Evolutionary conservation across 2,329 filamentous ascomycete genomes (phyloP), one percentile per base, ranked within the genome.

Genomic region (Trichophyton equinum): DNA sequence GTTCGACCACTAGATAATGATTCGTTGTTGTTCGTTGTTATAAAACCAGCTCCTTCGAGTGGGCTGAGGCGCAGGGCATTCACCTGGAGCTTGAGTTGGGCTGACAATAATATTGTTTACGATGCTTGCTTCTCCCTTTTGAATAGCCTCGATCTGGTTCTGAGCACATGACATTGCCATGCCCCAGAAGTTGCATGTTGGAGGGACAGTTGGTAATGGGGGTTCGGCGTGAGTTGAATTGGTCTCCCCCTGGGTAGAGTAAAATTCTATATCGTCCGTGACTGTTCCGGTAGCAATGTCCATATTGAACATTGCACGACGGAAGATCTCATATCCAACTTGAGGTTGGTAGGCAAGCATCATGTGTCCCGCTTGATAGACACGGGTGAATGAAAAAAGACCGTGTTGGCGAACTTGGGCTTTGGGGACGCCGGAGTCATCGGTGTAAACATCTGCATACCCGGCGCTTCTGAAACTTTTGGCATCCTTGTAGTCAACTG

Each of bases 341-440:
- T 82, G 77, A 2, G 78, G 77, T 63, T 80, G 78, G 65, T 77
- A 79, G 25, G 76, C 78, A 0, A 79, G 78, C 1, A 81, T 74
- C 59, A 79, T 74, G 64, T 82, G 81, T 2, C 79, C 80, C 1
- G 80, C 74, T 65, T 81, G 74, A 66, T 79, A 82, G 60, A 82
- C 78, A 6, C 85, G 79, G 60, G 82, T 82, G 70, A 88, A 88
- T 15, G 81, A 84, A 60, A 88, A 79, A 66, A 91, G 91, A 9
- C 86, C 88, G 67, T 83, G 88, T 71, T 94, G 88, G 3, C 88
- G 82, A 0, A 89, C 88, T 61, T 83, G 81, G 20, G 89, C 89
- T 58, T 47, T 61, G 8, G 60, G 53, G 9, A 55, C 27, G 85
- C 82, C 72, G 5, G 80, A 78, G 27, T 78, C 79, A 68, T 89